Evolutionary conservation across 805 yeast genomes (phyloP).

Genomic region (Kodamaea sagamina): DNA sequence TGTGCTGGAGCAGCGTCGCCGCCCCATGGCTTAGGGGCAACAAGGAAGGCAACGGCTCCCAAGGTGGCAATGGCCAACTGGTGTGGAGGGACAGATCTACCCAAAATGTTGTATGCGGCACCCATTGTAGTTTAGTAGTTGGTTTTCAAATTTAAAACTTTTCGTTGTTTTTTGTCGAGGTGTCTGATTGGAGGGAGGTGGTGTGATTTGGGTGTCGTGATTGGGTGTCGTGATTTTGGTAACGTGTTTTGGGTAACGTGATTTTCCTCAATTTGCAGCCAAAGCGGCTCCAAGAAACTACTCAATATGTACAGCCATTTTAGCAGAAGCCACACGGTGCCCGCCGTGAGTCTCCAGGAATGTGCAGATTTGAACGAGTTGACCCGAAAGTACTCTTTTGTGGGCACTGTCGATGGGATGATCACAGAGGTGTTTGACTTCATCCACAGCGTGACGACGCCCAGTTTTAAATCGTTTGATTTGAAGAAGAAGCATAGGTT

Average conservation of each 20-base stretch:
- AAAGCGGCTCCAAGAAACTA: too few relatives aligned
- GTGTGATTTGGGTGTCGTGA: slow-evolving; percentile 3
- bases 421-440: background rate
- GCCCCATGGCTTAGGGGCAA: slow-evolving; percentile 72
- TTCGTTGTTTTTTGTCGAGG: slow-evolving; percentile 3
- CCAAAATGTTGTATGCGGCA: slow-evolving; percentile 80
- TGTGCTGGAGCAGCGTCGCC: slow-evolving; percentile 56
- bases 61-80: slow-evolving; percentile 81
- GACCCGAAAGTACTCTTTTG: background rate
- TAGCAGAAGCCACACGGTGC: too few relatives aligned
- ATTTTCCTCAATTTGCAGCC: too few relatives aligned
- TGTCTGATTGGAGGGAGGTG: background rate
- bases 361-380: background rate
- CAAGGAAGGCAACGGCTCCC: slow-evolving; percentile 62
- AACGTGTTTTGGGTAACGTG: too few relatives aligned
- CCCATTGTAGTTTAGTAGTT: slow-evolving; percentile 53
- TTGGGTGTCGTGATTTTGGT: too few relatives aligned
- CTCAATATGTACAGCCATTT: background rate
- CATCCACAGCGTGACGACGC: background rate
- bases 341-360: background rate
- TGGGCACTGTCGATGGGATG: background rate
- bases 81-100: slow-evolving; percentile 82
- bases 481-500: slow-evolving; percentile 1
- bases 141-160: slow-evolving; percentile 9
- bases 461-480: too few relatives aligned